phyloP scores from a whole-genome alignment of 1,284 basidiomycete genomes.

The Butyriboletus appendiculatus region DNA sequence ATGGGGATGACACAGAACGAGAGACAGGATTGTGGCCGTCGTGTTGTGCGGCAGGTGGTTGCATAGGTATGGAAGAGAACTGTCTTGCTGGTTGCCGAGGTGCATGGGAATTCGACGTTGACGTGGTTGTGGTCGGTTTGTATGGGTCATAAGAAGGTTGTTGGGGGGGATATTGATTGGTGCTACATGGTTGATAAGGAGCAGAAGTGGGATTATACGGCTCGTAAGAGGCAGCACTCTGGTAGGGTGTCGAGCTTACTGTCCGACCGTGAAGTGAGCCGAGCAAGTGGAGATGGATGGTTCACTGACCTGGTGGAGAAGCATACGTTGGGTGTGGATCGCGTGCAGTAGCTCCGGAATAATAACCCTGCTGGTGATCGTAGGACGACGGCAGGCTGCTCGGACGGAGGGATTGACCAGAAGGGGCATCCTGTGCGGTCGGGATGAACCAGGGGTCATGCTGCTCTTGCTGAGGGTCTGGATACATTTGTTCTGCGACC shows the following conservation, averaged over 20 bases:
- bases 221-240: slow-evolving; percentile 15
- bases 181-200: slow-evolving; percentile 15
- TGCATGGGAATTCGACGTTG: slow-evolving; percentile 13
- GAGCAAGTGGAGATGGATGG: background rate
- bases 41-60: slow-evolving; percentile 15
- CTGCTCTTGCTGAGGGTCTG: slow-evolving; percentile 27
- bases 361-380: slow-evolving; percentile 31
- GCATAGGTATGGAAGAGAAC: slow-evolving; percentile 21
- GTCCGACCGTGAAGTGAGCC: slow-evolving; percentile 7
- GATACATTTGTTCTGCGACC: slow-evolving; percentile 35
- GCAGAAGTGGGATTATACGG: slow-evolving; percentile 19
- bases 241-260: slow-evolving; percentile 17
- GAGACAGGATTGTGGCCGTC: slow-evolving; percentile 11
- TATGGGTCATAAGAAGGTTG: slow-evolving; percentile 33
- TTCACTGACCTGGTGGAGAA: slow-evolving; percentile 28
- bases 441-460: slow-evolving; percentile 34
- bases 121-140: slow-evolving; percentile 31
- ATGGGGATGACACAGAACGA: slow-evolving; percentile 25
- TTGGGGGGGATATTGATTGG: slow-evolving; percentile 16
- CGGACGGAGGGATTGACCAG: slow-evolving; percentile 19
- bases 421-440: slow-evolving; percentile 16
- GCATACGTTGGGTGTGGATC: slow-evolving; percentile 20
- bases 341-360: slow-evolving; percentile 28
- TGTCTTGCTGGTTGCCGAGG: slow-evolving; percentile 17
- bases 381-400: slow-evolving; percentile 18